phyloP scores from a whole-genome alignment of 2,329 filamentous ascomycete species.

The Lithohypha guttulata region DNA sequence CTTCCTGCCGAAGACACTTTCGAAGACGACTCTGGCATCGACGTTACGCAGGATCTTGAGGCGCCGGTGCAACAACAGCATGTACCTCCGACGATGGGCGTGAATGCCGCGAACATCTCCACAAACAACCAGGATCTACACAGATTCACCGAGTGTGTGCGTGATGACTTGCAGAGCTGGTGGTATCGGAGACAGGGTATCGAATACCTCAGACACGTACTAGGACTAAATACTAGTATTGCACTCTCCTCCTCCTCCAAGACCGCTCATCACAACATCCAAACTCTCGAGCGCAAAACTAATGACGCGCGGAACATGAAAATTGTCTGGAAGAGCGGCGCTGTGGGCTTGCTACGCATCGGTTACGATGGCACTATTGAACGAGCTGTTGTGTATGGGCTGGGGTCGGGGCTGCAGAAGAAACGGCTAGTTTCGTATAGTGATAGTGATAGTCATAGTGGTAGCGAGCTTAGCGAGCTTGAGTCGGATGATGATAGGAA shows the following conservation, averaged over 20 bases:
- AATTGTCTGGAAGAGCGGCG: conserved; percentile 35
- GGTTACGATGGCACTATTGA: conserved; percentile 32
- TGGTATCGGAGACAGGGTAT: neutral
- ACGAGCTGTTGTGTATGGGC: conserved; percentile 32
- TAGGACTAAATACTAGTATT: conserved; percentile 24
- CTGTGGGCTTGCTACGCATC: conserved; percentile 34
- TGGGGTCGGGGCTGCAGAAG: no score
- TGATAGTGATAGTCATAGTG: no score
- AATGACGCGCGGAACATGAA: conserved; percentile 34
- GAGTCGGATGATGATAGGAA: neutral
- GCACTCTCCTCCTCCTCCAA: neutral
- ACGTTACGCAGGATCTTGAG: conserved; percentile 29
- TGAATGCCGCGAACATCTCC: neutral
- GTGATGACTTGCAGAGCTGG: conserved; percentile 15
- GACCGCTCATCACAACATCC: conserved; percentile 25
- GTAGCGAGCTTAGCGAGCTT: neutral
- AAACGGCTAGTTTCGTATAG: no score
- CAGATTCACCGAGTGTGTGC: conserved; percentile 4
- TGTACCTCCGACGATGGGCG: neutral
- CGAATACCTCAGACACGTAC: conserved; percentile 24
- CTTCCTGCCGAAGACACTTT: conserved; percentile 28
- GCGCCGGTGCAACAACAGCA: neutral
- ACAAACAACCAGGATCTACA: conserved; percentile 8
- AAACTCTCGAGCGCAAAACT: conserved; percentile 27
- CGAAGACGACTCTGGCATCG: conserved; percentile 33